Evolutionary conservation across 768 basidiomycete genomes (phyloP).

Genomic region (Daedaleopsis sinensis): DNA sequence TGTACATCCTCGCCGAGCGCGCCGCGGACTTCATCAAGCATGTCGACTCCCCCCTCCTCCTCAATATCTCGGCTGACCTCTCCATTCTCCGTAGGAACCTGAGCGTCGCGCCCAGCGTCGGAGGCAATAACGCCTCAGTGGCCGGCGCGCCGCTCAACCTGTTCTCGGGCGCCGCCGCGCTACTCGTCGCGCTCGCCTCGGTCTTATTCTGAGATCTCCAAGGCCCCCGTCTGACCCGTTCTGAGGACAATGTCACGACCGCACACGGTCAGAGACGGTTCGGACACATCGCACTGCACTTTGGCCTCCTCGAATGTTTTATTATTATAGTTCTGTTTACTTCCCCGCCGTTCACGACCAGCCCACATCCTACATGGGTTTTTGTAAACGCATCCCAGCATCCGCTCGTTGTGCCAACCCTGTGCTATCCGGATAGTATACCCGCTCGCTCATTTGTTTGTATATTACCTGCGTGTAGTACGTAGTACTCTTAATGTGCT

Average conservation of each 20-base stretch:
- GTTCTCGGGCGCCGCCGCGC: background rate
- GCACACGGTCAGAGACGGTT: too few species aligned
- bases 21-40: constrained; percentile 15
- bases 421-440: background rate
- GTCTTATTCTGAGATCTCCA: background rate
- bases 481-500: background rate
- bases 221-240: too few species aligned
- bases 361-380: background rate
- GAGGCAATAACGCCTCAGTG: background rate
- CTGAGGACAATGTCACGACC: too few species aligned
- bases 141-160: background rate
- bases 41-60: background rate
- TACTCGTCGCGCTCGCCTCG: background rate
- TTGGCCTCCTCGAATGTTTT: background rate
- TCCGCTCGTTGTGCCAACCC: background rate
- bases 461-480: background rate
- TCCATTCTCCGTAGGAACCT: background rate
- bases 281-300: too few species aligned
- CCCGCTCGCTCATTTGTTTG: background rate
- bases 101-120: background rate
- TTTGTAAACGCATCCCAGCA: background rate
- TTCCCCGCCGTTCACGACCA: background rate
- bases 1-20: constrained; percentile 20
- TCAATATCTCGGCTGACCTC: background rate
- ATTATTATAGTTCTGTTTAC: background rate